Percentiles rank a stretch among this genome's conserved stretches.
These are phyloP conservation scores for Naganishia sp. DNA, from an alignment of 1,284 basidiomycete species.

Conservation along the genomic window DNA sequence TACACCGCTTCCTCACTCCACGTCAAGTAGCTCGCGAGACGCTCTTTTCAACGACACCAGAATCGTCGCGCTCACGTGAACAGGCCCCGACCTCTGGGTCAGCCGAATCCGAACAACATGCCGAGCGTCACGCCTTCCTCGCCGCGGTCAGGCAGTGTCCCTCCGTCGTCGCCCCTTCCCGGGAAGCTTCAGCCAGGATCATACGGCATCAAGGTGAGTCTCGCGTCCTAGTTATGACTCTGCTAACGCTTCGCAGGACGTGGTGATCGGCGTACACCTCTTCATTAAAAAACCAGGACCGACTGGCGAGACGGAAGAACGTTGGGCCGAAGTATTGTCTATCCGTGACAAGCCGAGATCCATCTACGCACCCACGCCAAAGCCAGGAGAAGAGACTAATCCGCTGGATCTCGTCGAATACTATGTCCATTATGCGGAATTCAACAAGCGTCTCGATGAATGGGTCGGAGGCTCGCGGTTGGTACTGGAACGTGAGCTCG, in stretches of 20 bases:
- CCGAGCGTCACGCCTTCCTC: slow-evolving; percentile 18
- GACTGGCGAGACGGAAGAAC: slow-evolving; percentile 75
- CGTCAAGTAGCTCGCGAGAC: no score
- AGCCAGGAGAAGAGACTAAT: slow-evolving; percentile 57
- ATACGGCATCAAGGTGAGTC: slow-evolving; percentile 22
- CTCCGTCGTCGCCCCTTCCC: neutral
- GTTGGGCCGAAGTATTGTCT: slow-evolving; percentile 88
- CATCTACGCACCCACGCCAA: slow-evolving; percentile 61
- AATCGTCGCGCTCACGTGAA: neutral
- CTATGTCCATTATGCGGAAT: slow-evolving; percentile 96
- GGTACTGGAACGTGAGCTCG: slow-evolving; percentile 79
- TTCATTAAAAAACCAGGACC: slow-evolving; percentile 77
- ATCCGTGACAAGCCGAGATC: slow-evolving; percentile 76
- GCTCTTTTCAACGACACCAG: neutral
- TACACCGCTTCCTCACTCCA: neutral
- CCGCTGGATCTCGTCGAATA: slow-evolving; percentile 76
- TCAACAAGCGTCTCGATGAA: slow-evolving; percentile 98
- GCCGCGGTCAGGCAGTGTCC: slow-evolving; percentile 12
- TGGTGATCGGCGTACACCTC: slow-evolving; percentile 89
- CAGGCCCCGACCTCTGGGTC: neutral
- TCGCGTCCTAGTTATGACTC: no score
- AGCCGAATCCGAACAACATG: neutral
- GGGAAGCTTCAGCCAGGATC: slow-evolving; percentile 23
- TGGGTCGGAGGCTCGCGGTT: slow-evolving; percentile 93
- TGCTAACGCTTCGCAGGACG: slow-evolving; percentile 59